Evolutionary conservation across 106 monocot species (phyloP).

Genomic region (Triglochin maritima): DNA sequence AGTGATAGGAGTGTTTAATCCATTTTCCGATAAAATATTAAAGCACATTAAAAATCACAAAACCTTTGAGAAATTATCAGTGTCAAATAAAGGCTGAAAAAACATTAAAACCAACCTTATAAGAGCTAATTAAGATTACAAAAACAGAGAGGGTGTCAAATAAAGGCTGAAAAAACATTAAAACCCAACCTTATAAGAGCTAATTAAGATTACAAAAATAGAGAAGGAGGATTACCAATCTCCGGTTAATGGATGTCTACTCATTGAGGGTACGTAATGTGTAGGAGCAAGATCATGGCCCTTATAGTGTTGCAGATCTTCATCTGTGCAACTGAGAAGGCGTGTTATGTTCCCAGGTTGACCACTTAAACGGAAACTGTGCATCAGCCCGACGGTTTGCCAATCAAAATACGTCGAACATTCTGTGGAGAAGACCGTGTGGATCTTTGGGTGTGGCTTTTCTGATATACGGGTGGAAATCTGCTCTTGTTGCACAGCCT

Average conservation of each 20-base stretch:
- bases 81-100: too few relatives aligned
- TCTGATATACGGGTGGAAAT: neutral
- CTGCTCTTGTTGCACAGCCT: neutral
- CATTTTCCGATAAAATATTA: too few relatives aligned
- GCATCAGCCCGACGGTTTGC: slow-evolving; percentile 84
- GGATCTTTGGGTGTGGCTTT: slow-evolving; percentile 61
- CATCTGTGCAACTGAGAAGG: slow-evolving; percentile 84
- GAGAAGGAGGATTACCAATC: slow-evolving; percentile 50
- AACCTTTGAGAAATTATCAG: too few relatives aligned
- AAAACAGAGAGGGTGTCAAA: neutral
- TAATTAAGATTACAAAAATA: too few relatives aligned
- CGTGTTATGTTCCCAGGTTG: slow-evolving; percentile 96
- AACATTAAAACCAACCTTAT: too few relatives aligned
- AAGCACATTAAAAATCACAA: too few relatives aligned
- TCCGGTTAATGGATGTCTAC: slow-evolving; percentile 81
- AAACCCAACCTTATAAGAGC: too few relatives aligned
- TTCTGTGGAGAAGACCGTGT: slow-evolving; percentile 93
- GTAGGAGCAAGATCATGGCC: slow-evolving; percentile 96
- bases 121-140: too few relatives aligned
- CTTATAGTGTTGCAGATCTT: slow-evolving; percentile 60
- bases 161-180: too few relatives aligned
- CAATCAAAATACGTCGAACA: slow-evolving; percentile 87
- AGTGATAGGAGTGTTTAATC: too few relatives aligned
- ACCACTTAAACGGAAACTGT: slow-evolving; percentile 65
- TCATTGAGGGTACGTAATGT: slow-evolving; percentile 98